Percentiles rank a stretch among this genome's conserved stretches.
Evolutionary conservation across 139 green algal genomes (phyloP).

Genomic region (Auxenochlorella pyrenoidosa): DNA sequence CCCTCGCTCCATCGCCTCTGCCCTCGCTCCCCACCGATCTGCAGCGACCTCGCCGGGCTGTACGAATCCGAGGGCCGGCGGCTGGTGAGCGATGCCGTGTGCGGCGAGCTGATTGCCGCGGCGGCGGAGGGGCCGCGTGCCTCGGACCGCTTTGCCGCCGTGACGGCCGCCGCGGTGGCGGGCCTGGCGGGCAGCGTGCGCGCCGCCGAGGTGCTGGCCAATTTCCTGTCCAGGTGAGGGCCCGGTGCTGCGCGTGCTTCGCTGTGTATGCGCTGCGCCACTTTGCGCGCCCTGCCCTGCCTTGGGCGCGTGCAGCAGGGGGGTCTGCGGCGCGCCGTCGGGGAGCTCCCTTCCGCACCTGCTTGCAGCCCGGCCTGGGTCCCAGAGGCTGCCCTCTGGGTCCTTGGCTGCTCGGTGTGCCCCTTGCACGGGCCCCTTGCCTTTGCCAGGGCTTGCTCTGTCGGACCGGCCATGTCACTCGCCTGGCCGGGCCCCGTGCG

Average conservation of each 20-base stretch:
- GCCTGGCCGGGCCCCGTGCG: not conserved
- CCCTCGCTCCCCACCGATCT: not conserved
- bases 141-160: conserved; percentile 76
- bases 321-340: too few species aligned
- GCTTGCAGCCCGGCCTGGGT: too few species aligned
- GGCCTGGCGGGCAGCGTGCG: conserved; percentile 61
- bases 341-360: too few species aligned
- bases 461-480: too few species aligned
- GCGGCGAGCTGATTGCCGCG: conserved; percentile 58
- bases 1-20: not conserved
- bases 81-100: conserved; percentile 59
- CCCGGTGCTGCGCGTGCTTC: not conserved
- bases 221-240: conserved; percentile 60
- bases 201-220: conserved; percentile 62
- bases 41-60: conserved; percentile 63
- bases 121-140: conserved; percentile 76
- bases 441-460: too few species aligned
- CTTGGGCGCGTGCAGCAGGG: not conserved
- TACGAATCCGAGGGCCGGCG: conserved; percentile 63
- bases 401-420: too few species aligned
- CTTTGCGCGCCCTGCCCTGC: not conserved
- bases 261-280: not conserved
- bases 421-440: too few species aligned
- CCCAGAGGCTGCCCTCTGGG: too few species aligned
- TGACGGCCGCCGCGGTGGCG: conserved; percentile 72